These are phyloP conservation scores for Xylaria palmicola DNA, from an alignment of 495 filamentous ascomycete genomes.

Conservation along the genomic window DNA sequence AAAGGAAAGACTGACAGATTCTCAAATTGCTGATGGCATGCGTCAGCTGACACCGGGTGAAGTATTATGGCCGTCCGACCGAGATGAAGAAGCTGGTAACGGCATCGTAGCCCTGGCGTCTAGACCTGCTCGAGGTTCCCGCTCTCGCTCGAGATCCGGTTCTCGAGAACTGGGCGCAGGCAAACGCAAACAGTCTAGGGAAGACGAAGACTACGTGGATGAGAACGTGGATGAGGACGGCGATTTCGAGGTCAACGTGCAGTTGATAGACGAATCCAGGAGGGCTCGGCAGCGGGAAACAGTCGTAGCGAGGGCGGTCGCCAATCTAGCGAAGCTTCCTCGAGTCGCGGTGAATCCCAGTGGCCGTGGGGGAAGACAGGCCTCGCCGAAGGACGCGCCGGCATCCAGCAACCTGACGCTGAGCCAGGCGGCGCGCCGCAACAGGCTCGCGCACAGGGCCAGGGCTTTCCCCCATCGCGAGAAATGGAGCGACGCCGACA, in stretches of 20 bases:
- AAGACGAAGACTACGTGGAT: constrained; percentile 3
- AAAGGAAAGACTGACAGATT: constrained; percentile 8
- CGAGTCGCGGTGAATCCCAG: not conserved
- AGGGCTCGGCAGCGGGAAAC: constrained; percentile 5
- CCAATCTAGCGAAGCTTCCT: not conserved
- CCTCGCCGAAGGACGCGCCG: not conserved
- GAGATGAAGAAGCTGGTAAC: not conserved
- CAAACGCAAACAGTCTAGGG: constrained; percentile 14
- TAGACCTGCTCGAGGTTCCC: not conserved
- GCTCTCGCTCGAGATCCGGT: not conserved
- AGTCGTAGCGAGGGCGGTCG: not conserved
- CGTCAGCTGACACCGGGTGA: constrained; percentile 19
- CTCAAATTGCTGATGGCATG: constrained; percentile 22
- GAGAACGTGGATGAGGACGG: constrained; percentile 15
- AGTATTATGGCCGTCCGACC: constrained; percentile 6
- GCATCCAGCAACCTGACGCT: constrained; percentile 19
- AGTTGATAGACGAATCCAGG: constrained; percentile 18
- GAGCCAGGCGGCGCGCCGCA: constrained; percentile 23
- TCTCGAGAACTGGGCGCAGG: not conserved
- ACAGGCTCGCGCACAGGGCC: constrained; percentile 13
- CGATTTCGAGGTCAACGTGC: constrained; percentile 31
- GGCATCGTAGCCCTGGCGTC: not conserved
- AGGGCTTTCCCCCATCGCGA: constrained; percentile 40
- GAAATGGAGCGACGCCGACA: constrained; percentile 47
- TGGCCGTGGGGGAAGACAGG: not conserved